Evolutionary conservation across 441 rosid species (phyloP), one percentile per base, ranked within the genome.

Genomic region (Manihot esculenta): DNA sequence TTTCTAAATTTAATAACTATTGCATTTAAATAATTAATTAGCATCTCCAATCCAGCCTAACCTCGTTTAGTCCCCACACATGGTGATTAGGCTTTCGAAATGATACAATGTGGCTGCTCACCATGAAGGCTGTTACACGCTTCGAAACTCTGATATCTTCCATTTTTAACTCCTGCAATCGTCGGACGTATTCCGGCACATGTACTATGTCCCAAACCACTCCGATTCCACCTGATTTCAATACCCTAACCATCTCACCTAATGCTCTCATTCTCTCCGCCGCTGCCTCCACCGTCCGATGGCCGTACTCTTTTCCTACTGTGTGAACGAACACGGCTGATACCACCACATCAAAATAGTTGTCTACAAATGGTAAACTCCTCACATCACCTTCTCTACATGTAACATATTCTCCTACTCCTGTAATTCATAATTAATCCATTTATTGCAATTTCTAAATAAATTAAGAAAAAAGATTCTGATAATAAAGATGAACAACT

Each of bases 391-490:
- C 97, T 77, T 90, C 94, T 53, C 90, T 87, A 80, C 97, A 92
- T 3, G 99, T 92, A 30, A 94, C 99, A 50, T 94, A 94, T 77
- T 94, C 97, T 73, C 91, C 95, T 1, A 94, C 99, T 18, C 98
- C 98, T 93, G 62, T 45, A 24, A 62, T 0, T 24, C 18, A 65
- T 35, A 17, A 48, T 58, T 45, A 47, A n/a, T 62, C 17, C 4
- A 21, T 12, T 10, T 3, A 17, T 20, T 5, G 26, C 21, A 59
- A 30, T 30, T 18, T 13, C 13, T 3, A 3, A 7, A 20, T 9
- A 21, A 54, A 20, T 21, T 23, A 1, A 10, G 23, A 1, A 21
- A 67, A 53, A 30, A 53, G 15, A 33, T n/a, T 7, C n/a, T n/a
- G n/a, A n/a, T n/a, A n/a, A n/a, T n/a, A n/a, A n/a, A n/a, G 7